Conservation (phyloP, 495 filamentous ascomycete species). For the Trichoderma reesei region DNA sequence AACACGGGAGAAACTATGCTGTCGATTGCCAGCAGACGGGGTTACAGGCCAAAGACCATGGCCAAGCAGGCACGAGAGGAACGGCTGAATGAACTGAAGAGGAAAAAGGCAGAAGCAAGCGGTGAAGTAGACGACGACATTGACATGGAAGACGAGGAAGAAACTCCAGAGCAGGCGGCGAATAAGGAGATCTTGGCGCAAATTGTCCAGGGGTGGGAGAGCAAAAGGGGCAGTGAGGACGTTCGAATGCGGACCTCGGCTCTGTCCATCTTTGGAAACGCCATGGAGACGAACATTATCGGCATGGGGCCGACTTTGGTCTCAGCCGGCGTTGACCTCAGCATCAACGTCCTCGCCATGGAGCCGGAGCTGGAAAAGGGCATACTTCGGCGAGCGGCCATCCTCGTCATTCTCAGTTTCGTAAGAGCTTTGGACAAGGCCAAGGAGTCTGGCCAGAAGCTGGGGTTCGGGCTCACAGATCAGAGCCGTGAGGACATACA, state of each 20-base stretch:
- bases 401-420: constrained; percentile 56
- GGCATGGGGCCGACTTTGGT: constrained; percentile 48
- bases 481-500: constrained; percentile 52
- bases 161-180: constrained; percentile 36
- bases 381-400: constrained; percentile 65
- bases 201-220: constrained; percentile 68
- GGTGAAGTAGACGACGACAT: constrained; percentile 46
- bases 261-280: constrained; percentile 57
- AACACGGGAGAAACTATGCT: constrained; percentile 53
- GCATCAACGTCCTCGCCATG: constrained; percentile 53
- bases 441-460: constrained; percentile 37
- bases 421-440: constrained; percentile 54
- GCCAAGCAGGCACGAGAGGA: constrained; percentile 41
- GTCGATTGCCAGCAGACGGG: constrained; percentile 54
- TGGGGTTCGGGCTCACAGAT: constrained; percentile 54
- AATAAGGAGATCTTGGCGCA: constrained; percentile 46
- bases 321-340: constrained; percentile 54
- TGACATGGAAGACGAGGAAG: constrained; percentile 36
- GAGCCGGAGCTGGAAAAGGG: constrained; percentile 55
- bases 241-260: constrained; percentile 69
- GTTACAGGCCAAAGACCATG: constrained; percentile 44
- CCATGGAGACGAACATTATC: constrained; percentile 55
- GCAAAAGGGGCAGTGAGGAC: constrained; percentile 60
- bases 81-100: constrained; percentile 32
- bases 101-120: constrained; percentile 28